Conservation (phyloP, 1,284 basidiomycete species). For the Naganishia sp. region DNA sequence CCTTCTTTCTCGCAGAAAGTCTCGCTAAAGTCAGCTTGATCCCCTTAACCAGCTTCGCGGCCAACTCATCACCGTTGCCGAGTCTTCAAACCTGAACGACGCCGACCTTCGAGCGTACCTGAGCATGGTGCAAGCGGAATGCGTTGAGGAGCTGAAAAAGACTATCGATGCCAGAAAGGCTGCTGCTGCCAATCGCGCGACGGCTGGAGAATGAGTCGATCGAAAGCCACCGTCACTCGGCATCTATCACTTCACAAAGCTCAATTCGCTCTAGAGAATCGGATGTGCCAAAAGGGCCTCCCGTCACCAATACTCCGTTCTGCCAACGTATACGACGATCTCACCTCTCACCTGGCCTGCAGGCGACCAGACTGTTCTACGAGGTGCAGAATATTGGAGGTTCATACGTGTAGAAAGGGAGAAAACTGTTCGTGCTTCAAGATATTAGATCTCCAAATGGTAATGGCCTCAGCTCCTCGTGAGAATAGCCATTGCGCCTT, state of each 20-base stretch:
- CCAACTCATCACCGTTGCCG: constrained; percentile 16
- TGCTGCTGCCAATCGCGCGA: not conserved
- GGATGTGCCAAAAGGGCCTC: too few species aligned
- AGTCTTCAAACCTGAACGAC: constrained; percentile 23
- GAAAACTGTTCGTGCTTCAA: too few species aligned
- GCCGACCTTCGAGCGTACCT: constrained; percentile 24
- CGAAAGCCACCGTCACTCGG: not conserved
- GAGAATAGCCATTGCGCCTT: too few species aligned
- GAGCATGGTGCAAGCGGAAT: constrained; percentile 8
- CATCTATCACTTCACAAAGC: not conserved
- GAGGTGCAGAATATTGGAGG: too few species aligned
- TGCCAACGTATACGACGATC: too few species aligned
- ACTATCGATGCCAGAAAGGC: constrained; percentile 14
- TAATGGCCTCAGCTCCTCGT: too few species aligned
- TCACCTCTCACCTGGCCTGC: too few species aligned
- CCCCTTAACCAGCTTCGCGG: constrained; percentile 12
- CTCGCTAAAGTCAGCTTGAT: not conserved
- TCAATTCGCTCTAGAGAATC: not conserved
- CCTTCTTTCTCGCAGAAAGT: not conserved
- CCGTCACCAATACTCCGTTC: too few species aligned
- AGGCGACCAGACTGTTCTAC: too few species aligned
- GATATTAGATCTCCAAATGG: too few species aligned
- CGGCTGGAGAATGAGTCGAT: not conserved
- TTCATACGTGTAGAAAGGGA: too few species aligned
- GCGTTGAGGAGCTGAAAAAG: constrained; percentile 13